Base-by-base conservation (phyloP, 768 basidiomycete genomes). In the Rossbeevera mucosa region DNA sequence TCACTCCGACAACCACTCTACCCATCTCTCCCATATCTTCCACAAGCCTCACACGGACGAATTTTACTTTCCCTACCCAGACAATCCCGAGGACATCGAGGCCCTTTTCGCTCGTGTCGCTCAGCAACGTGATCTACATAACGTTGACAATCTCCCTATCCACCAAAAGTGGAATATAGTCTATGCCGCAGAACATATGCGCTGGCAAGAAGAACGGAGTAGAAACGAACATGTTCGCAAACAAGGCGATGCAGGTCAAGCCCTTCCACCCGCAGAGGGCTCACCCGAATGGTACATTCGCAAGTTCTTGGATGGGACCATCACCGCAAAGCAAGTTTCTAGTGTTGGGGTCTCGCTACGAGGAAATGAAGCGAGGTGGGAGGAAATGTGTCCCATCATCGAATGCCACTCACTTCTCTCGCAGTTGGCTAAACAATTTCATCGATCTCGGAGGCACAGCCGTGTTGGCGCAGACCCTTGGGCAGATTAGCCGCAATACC, bases 131-230 rank as follows among this genome's bases (percentile, higher is more conserved):
- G 87, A 81, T 58, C 67, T 91, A 22, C 78, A 71, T 11, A 80
- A 82, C 22, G 70, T 86, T 24, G 79, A 81, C 8, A 70, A 77
- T 53, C 72, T 91, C 51, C 61, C 80, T 14, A 77, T 89, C 21
- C 87, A 91, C 26, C 90, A 91, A 68, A 97, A 97, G 72, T 99
- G 95, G 94, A 76, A 77, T 57, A 81, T 98, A 64, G 87, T 99
- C 6, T 80, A 86, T 64, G 89, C 82, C 52, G 86, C 90, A 58
- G 87, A 89, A 60, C 85, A 87, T 50, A 76, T 86, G 48, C 79
- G 87, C 40, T 92, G 88, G 85, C 82, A 80, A 59, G 83, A 86
- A 44, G 84, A 85, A 59, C 82, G 79, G 61, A 78, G 74, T 55
- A 77, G 82, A 59, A 80, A 84, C 55, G 81, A 83, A 51, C 81